Conservation (phyloP, 2,329 filamentous ascomycete species). For the Chaetomium sp. region DNA sequence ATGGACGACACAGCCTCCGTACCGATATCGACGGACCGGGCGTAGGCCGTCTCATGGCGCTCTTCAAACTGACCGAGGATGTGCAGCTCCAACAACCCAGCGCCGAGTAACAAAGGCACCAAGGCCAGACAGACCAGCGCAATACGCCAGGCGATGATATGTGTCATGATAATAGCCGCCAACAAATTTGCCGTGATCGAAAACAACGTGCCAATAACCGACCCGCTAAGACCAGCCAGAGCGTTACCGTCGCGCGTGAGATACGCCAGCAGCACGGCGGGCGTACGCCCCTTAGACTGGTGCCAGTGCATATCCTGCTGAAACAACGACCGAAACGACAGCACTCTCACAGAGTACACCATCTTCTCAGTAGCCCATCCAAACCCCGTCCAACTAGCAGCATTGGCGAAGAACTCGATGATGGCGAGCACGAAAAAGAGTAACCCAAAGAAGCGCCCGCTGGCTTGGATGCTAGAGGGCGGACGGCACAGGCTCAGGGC, state of each 20-base stretch:
- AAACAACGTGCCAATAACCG: slow-evolving; percentile 64
- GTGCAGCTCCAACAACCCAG: slow-evolving; percentile 61
- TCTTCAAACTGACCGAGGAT: slow-evolving; percentile 56
- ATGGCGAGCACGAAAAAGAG: slow-evolving; percentile 56
- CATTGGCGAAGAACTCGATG: slow-evolving; percentile 54
- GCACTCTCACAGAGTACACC: slow-evolving; percentile 48
- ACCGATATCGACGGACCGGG: slow-evolving; percentile 56
- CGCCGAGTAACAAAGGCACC: slow-evolving; percentile 61
- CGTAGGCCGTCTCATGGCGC: slow-evolving; percentile 57
- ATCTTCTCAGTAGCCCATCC: slow-evolving; percentile 52
- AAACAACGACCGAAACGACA: slow-evolving; percentile 51
- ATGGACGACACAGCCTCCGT: slow-evolving; percentile 61
- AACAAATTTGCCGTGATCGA: slow-evolving; percentile 63
- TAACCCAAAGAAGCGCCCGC: slow-evolving; percentile 48
- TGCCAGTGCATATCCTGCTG: slow-evolving; percentile 59
- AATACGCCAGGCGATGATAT: slow-evolving; percentile 70
- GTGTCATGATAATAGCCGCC: slow-evolving; percentile 60
- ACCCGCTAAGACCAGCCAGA: slow-evolving; percentile 62
- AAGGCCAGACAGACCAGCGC: slow-evolving; percentile 63
- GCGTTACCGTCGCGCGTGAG: slow-evolving; percentile 65
- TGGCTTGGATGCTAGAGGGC: slow-evolving; percentile 40
- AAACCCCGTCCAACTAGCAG: slow-evolving; percentile 50
- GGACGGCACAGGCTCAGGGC: slow-evolving; percentile 45
- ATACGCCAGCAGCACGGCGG: slow-evolving; percentile 56
- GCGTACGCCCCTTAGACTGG: slow-evolving; percentile 56